These are phyloP conservation scores for Penicillium psychrofluorescens DNA, from an alignment of 495 filamentous ascomycete genomes.

Conservation along the genomic window DNA sequence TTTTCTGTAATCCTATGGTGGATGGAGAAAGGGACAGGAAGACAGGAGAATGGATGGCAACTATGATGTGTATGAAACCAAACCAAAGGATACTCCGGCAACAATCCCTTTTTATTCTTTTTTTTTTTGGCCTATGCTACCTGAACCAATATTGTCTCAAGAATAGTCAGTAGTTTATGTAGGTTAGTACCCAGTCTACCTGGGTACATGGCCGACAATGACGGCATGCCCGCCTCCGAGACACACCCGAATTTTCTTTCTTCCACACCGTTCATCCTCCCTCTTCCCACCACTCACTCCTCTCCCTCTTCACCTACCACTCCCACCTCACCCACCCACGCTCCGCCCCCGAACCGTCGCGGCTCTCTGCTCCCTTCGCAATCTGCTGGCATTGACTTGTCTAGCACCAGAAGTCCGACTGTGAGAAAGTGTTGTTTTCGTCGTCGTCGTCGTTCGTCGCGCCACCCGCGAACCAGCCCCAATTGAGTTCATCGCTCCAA, in stretches of 20 bases:
- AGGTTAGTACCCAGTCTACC: no score
- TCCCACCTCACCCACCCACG: conserved; percentile 22
- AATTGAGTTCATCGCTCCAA: conserved; percentile 13
- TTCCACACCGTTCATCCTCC: conserved; percentile 9
- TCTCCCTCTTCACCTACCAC: conserved; percentile 19
- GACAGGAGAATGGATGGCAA: no score
- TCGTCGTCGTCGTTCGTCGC: background rate
- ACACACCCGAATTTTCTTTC: conserved; percentile 23
- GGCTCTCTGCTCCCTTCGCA: conserved; percentile 22
- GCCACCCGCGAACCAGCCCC: background rate
- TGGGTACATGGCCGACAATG: conserved; percentile 3
- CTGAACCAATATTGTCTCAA: no score
- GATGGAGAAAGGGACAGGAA: no score
- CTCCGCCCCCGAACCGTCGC: conserved; percentile 28
- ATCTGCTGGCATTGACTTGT: conserved; percentile 50
- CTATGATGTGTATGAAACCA: no score
- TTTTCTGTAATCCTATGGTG: background rate
- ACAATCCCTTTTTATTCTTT: no score
- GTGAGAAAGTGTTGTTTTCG: conserved; percentile 3
- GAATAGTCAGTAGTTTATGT: no score
- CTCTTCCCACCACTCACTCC: conserved; percentile 18
- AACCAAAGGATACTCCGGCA: no score
- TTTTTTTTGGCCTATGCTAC: no score
- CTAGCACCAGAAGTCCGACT: conserved; percentile 30
- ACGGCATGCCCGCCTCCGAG: conserved; percentile 24